Base-by-base conservation (phyloP, 345 rosid genomes). In the Hibiscus mutabilis region DNA sequence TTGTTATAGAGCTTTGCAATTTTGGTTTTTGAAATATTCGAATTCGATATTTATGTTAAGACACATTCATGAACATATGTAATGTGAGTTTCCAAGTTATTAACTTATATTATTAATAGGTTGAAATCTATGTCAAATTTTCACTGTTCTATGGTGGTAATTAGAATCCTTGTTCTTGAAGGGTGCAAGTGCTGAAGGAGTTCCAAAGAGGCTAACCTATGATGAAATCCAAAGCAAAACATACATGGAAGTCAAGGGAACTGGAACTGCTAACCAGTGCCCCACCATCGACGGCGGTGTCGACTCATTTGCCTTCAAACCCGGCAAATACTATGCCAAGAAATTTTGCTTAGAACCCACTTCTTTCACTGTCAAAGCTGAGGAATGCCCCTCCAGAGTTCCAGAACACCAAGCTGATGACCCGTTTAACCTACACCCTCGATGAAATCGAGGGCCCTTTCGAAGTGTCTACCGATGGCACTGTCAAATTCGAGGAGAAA, bases 391-490 rank as follows among this genome's bases (percentile, higher is more conserved):
- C 98, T 1, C 87, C 97, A 0, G 98, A 89, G 22, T 94, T 94
- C 90, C 97, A 94, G 73, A 80, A 87, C 57, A 94, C 97, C 71
- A 94, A 89, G 84, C 98, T 94, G 82, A 94, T 91, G 98, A 94
- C 98, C 59, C 96, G 96, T 16, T 85, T 94, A 33, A 94, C 98
- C 75, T 94, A 94, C 84, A 94, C 97, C 7, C 97, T 91, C 5
- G 97, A 94, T 44, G 97, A 94, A 76, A 94, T 94, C 14, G 96
- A 94, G 76, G 98, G 98, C 12, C 97, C 98, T 33, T 91, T 94
- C 56, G 96, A 90, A 75, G 98, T 93, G 18, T 78, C 90, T 12
- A 6, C 93, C 0, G 87, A 89, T 56, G 91, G 93, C 3, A 72
- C 77, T 0, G 68, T 89, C 72, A 93, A 83, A 16, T 91, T 94